phyloP scores from a whole-genome alignment of 164 flowering plant genomes.

The Amborella trichopoda region DNA sequence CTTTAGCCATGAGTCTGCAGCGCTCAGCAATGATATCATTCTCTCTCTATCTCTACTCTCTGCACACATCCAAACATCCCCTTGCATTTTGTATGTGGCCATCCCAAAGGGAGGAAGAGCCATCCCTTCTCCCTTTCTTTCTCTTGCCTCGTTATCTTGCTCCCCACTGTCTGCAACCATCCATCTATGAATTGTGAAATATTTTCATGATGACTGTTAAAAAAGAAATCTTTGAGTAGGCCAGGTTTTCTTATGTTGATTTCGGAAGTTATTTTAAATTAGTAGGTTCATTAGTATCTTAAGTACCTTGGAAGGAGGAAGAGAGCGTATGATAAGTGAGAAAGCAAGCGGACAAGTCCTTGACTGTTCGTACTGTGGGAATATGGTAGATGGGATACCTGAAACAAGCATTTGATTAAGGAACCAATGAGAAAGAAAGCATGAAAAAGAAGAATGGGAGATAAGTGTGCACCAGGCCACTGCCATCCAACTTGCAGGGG shows the following conservation, averaged over 20 bases:
- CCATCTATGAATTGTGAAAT: neutral
- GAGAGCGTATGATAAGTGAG: slow-evolving; percentile 61
- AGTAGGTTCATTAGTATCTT: too few species aligned
- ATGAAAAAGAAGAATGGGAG: neutral
- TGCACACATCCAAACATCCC: slow-evolving; percentile 32
- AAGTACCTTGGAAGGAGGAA: slow-evolving; percentile 48
- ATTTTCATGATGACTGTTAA: neutral
- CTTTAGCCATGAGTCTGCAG: slow-evolving; percentile 58
- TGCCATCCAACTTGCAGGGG: slow-evolving; percentile 80
- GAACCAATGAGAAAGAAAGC: neutral
- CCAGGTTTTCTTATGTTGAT: too few species aligned
- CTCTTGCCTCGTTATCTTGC: neutral
- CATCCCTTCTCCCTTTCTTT: slow-evolving; percentile 5
- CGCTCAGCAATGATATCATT: slow-evolving; percentile 19
- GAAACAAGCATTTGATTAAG: neutral
- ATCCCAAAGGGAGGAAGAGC: slow-evolving; percentile 44
- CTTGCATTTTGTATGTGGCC: slow-evolving; percentile 37
- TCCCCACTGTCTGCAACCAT: neutral
- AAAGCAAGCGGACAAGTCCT: slow-evolving; percentile 46
- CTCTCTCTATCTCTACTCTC: slow-evolving; percentile 15
- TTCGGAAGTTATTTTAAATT: too few species aligned
- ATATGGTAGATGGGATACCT: slow-evolving; percentile 73
- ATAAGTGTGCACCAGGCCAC: slow-evolving; percentile 37
- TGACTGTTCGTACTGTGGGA: slow-evolving; percentile 25
- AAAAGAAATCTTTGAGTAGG: neutral